Evolutionary conservation across 2,329 filamentous ascomycete genomes (phyloP).

Genomic region (Metarhizium humberi): DNA sequence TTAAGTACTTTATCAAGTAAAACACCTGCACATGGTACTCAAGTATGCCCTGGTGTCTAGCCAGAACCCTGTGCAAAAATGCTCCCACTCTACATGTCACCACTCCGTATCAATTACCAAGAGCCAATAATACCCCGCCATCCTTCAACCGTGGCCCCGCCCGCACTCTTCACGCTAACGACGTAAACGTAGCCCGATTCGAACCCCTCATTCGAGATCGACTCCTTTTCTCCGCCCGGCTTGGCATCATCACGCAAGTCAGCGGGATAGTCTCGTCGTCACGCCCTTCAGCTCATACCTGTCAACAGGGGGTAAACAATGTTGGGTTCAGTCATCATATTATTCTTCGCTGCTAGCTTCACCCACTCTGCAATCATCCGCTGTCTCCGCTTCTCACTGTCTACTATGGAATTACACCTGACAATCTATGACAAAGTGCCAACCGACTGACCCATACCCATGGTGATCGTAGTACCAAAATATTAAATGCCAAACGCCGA

Average conservation of each 20-base stretch:
- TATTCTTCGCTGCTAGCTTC: background rate
- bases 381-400: conserved; percentile 1
- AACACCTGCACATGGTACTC: too few species aligned
- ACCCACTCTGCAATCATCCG: background rate
- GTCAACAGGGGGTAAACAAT: background rate
- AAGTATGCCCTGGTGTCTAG: too few species aligned
- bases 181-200: too few species aligned
- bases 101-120: too few species aligned
- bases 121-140: too few species aligned
- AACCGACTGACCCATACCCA: background rate
- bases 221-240: too few species aligned
- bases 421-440: conserved; percentile 8
- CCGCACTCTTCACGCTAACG: too few species aligned
- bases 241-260: background rate
- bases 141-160: too few species aligned
- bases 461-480: conserved; percentile 1
- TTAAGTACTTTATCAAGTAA: too few species aligned
- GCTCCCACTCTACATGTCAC: too few species aligned
- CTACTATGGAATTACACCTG: conserved; percentile 4
- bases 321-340: background rate
- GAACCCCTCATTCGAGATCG: too few species aligned
- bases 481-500: background rate
- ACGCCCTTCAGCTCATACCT: background rate
- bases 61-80: too few species aligned
- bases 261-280: background rate